A percentile compares a stretch with the other conserved stretches of the same genome.
Conservation (phyloP, 495 filamentous ascomycete genomes). For the Oleoguttula mirabilis region DNA sequence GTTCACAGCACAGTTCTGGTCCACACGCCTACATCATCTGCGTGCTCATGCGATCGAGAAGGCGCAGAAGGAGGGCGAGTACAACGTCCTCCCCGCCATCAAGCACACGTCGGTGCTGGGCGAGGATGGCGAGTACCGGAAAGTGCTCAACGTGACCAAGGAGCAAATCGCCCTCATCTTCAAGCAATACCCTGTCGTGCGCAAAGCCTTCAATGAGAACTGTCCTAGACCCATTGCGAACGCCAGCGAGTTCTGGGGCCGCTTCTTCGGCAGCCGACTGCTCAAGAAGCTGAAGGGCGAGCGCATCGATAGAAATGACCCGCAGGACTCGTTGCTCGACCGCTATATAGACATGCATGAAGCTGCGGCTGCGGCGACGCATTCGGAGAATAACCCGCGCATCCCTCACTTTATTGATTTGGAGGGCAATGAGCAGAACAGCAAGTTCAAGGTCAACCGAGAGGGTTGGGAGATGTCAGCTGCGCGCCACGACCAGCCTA, state of each 20-base stretch:
- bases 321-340: slow-evolving; percentile 59
- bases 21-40: slow-evolving; percentile 66
- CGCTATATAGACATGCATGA: slow-evolving; percentile 49
- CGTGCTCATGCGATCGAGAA: slow-evolving; percentile 83
- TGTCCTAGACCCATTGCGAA: slow-evolving; percentile 72
- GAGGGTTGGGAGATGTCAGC: slow-evolving; percentile 84
- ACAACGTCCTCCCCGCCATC: slow-evolving; percentile 86
- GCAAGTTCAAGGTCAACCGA: slow-evolving; percentile 63
- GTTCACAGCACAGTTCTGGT: slow-evolving; percentile 90
- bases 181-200: slow-evolving; percentile 80
- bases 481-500: slow-evolving; percentile 50
- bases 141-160: slow-evolving; percentile 61
- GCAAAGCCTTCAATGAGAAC: slow-evolving; percentile 82
- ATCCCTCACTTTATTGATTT: slow-evolving; percentile 85
- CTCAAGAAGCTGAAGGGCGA: slow-evolving; percentile 89
- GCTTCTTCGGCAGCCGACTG: slow-evolving; percentile 80
- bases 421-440: slow-evolving; percentile 87
- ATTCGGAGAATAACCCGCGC: slow-evolving; percentile 20
- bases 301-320: slow-evolving; percentile 61
- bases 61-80: slow-evolving; percentile 69
- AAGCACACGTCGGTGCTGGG: slow-evolving; percentile 33
- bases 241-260: slow-evolving; percentile 62
- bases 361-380: slow-evolving; percentile 29
- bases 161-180: slow-evolving; percentile 93
- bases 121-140: slow-evolving; percentile 14